Percentiles rank a stretch among this genome's conserved stretches.
Evolutionary conservation across 768 basidiomycete species (phyloP).

Genomic region (Russula sp.): DNA sequence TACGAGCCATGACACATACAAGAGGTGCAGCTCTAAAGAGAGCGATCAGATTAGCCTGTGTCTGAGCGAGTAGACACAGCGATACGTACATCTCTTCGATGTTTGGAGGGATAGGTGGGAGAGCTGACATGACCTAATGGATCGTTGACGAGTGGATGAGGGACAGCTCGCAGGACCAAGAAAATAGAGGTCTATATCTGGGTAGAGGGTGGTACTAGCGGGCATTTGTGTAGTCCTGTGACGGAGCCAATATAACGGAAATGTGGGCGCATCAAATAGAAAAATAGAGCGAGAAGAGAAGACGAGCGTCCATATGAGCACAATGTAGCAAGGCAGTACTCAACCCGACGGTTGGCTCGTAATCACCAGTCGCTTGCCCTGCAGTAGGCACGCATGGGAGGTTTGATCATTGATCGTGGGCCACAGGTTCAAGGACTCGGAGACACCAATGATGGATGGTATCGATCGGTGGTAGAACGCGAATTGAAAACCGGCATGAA

Average conservation of each 20-base stretch:
- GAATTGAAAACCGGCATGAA: too few relatives aligned
- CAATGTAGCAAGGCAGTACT: background rate
- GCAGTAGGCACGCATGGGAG: too few relatives aligned
- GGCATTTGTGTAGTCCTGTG: background rate
- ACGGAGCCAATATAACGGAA: background rate
- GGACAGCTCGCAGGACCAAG: background rate
- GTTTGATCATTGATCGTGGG: too few relatives aligned
- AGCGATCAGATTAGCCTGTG: background rate
- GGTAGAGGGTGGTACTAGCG: background rate
- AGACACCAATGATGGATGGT: too few relatives aligned
- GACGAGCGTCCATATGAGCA: background rate
- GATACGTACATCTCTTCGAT: background rate
- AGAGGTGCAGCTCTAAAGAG: constrained; percentile 6
- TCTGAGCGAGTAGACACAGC: background rate
- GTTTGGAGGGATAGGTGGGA: background rate
- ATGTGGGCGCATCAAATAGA: background rate
- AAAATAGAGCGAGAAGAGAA: background rate
- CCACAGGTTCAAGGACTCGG: too few relatives aligned
- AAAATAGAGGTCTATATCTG: background rate
- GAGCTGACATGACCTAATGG: background rate
- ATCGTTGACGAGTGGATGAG: background rate
- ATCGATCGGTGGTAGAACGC: too few relatives aligned
- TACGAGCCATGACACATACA: background rate
- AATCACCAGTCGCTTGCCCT: too few relatives aligned
- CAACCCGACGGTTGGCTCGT: too few relatives aligned